phyloP scores from a whole-genome alignment of 176 grass and related monocot species.

The Eragrostis curvula region DNA sequence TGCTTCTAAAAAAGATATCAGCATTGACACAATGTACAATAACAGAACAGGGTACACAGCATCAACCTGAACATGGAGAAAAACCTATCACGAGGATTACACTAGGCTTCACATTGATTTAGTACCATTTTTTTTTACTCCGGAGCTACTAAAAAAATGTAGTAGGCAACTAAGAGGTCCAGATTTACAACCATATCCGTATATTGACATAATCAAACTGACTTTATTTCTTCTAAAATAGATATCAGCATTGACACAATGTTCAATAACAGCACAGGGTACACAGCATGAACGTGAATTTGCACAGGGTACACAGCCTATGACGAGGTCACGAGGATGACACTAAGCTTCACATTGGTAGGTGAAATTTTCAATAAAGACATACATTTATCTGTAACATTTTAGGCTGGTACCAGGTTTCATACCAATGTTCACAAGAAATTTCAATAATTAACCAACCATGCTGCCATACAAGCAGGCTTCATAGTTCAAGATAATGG shows the following conservation, averaged over 20 bases:
- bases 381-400: background rate
- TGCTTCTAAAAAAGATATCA: background rate
- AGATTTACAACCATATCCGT: constrained; percentile 1
- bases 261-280: background rate
- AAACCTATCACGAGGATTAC: background rate
- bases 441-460: too few species aligned
- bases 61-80: background rate
- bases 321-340: constrained; percentile 7
- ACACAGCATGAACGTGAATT: background rate
- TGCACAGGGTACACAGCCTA: too few species aligned
- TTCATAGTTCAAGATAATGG: background rate
- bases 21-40: too few species aligned
- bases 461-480: background rate
- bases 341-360: background rate
- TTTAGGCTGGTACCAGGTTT: background rate
- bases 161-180: background rate
- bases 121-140: background rate
- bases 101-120: background rate
- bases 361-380: background rate
- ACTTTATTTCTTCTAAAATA: background rate
- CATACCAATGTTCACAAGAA: background rate
- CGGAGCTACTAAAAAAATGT: background rate
- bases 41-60: background rate
- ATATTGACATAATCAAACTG: background rate
- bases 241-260: background rate